Base-by-base conservation (phyloP, 2,329 filamentous ascomycete genomes). In the Helicocarpus griseus region DNA sequence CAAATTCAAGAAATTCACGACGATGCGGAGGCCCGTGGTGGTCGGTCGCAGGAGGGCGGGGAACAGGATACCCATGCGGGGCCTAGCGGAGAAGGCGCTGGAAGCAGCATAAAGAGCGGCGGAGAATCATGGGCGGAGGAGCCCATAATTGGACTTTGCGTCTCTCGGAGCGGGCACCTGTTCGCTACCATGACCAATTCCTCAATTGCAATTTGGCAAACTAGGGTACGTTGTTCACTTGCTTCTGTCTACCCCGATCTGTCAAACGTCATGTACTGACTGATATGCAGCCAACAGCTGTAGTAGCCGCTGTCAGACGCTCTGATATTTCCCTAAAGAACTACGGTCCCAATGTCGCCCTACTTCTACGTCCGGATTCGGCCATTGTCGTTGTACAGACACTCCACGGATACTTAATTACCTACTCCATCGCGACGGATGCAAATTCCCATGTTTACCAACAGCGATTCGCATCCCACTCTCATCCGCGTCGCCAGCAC, bases 191-290 rank as follows among this genome's bases (percentile, higher is more conserved):
- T 96, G 63, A 96, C 91, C 0, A 74, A 80, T 4, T 87, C 87
- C 1, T 86, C 87, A 11, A 81, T 98, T 67, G 89, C 87, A n/a
- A 78, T 98, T 58, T 98, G 93, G 93, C 93, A 98, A 72, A 91
- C 88, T 51, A 91, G 91, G 79, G 89, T 89, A 77, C 54, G 75
- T 62, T 40, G 28, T 44, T 46, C 48, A 29, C 45, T 19, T 40
- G 5, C 40, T 17, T 46, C 50, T 31, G 39, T 41, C 44, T 48
- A n/a, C n/a, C n/a, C n/a, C n/a, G n/a, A n/a, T n/a, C n/a, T n/a
- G n/a, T 47, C 54, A 50, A 46, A 40, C n/a, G 53, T 43, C 17
- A 45, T 29, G 6, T 55, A 57, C 57, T 64, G 54, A 65, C 57
- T 57, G 53, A 58, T 63, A 50, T 56, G 48, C 65, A 95, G 86